Conservation (phyloP, 768 basidiomycete genomes). For the Leccinum obscurum region DNA sequence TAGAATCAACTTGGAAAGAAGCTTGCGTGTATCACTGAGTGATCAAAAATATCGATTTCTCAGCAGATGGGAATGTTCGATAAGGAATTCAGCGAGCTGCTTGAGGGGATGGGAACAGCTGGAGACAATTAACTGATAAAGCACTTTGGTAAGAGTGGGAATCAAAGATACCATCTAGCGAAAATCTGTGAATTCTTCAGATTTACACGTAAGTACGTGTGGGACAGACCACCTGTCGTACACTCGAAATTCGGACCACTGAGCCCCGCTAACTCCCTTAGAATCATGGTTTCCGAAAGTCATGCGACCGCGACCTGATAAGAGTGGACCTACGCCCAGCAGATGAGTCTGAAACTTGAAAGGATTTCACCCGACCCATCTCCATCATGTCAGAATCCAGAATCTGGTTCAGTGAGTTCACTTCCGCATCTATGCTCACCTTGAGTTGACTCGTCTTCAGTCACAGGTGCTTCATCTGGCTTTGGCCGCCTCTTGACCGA, state of each 20-base stretch:
- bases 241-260: neutral
- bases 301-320: neutral
- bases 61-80: neutral
- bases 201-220: neutral
- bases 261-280: neutral
- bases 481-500: constrained; percentile 37
- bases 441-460: neutral
- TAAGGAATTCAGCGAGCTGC: too few species aligned
- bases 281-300: neutral
- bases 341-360: neutral
- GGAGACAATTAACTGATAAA: neutral
- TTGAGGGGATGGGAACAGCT: neutral
- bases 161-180: neutral
- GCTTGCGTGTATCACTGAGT: too few species aligned
- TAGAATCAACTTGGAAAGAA: too few species aligned
- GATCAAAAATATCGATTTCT: too few species aligned
- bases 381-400: constrained; percentile 12
- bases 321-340: neutral
- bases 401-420: constrained; percentile 14
- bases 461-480: neutral
- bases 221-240: neutral
- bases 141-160: neutral
- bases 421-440: neutral
- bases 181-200: neutral
- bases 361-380: neutral